Percentiles rank a stretch among this genome's conserved stretches.
phyloP scores from a whole-genome alignment of 768 basidiomycete genomes.

The Rubroboletus pulcherrimus region DNA sequence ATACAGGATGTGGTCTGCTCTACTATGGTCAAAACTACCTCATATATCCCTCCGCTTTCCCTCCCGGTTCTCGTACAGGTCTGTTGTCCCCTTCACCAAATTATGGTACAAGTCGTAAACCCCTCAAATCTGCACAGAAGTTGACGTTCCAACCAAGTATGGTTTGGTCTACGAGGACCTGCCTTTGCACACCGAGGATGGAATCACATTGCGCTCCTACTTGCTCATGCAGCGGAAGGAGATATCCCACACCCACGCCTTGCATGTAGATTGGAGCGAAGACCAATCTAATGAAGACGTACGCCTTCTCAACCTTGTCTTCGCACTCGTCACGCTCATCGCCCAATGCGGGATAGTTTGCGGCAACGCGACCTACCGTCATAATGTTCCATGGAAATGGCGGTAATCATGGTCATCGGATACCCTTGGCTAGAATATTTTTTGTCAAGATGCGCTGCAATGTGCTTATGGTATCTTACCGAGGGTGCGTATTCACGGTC shows the following conservation, averaged over 20 bases:
- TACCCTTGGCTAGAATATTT: constrained; percentile 84
- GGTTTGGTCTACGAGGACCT: constrained; percentile 75
- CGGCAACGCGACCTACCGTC: constrained; percentile 68
- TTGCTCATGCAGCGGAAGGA: constrained; percentile 62
- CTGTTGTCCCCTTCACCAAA: constrained; percentile 12
- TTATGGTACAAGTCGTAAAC: background rate
- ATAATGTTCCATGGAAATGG: constrained; percentile 94
- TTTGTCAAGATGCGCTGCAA: constrained; percentile 84
- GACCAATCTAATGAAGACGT: constrained; percentile 59
- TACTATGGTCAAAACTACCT: constrained; percentile 86
- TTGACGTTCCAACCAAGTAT: constrained; percentile 65
- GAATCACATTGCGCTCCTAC: constrained; percentile 69
- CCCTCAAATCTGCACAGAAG: constrained; percentile 43
- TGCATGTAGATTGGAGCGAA: constrained; percentile 34
- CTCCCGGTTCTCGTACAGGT: constrained; percentile 79
- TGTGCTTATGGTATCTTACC: constrained; percentile 90
- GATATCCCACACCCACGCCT: constrained; percentile 35
- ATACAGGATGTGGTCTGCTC: constrained; percentile 63
- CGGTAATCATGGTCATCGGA: constrained; percentile 83
- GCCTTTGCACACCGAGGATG: constrained; percentile 67
- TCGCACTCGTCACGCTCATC: background rate
- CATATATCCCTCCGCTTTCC: constrained; percentile 85
- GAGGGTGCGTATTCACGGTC: constrained; percentile 56
- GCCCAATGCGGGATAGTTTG: constrained; percentile 30
- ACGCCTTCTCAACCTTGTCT: constrained; percentile 9